phyloP scores from a whole-genome alignment of 1,139 yeast genomes.

The Diutina sp. region DNA sequence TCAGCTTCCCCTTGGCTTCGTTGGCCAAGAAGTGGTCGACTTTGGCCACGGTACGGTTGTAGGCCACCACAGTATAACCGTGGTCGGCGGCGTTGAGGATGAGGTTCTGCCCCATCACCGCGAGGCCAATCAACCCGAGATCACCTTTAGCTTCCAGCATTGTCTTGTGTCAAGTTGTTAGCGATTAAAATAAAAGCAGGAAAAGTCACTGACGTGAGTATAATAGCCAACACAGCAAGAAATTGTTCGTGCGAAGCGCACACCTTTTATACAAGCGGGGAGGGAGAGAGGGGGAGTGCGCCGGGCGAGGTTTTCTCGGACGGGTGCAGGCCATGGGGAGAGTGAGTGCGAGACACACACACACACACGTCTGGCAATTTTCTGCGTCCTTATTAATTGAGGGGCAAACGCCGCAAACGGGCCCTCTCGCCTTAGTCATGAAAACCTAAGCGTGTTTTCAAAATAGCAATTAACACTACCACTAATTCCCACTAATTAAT shows the following conservation, averaged over 20 bases:
- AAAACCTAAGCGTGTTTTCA: no score
- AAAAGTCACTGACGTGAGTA: background rate
- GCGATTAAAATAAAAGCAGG: background rate
- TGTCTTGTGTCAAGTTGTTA: background rate
- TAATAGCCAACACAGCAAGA: no score
- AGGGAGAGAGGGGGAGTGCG: background rate
- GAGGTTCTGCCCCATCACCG: constrained; percentile 99
- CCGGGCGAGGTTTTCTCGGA: background rate
- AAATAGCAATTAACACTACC: background rate
- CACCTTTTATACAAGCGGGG: background rate
- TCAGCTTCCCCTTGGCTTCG: constrained; percentile 89
- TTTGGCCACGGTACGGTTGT: constrained; percentile 93
- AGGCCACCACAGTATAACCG: constrained; percentile 94
- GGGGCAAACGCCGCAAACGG: background rate
- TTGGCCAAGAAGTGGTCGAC: constrained; percentile 87
- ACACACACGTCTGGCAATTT: background rate
- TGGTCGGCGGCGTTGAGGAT: constrained; percentile 97
- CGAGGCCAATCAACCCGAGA: constrained; percentile 98
- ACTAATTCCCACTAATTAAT: background rate
- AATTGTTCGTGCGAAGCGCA: background rate
- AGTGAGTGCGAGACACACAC: no score
- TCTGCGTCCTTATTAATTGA: background rate
- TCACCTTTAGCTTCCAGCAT: constrained; percentile 38
- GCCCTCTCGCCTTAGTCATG: background rate
- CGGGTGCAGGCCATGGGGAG: background rate